Conservation (phyloP, 2,329 filamentous ascomycete genomes). For the Byssothecium circinans region DNA sequence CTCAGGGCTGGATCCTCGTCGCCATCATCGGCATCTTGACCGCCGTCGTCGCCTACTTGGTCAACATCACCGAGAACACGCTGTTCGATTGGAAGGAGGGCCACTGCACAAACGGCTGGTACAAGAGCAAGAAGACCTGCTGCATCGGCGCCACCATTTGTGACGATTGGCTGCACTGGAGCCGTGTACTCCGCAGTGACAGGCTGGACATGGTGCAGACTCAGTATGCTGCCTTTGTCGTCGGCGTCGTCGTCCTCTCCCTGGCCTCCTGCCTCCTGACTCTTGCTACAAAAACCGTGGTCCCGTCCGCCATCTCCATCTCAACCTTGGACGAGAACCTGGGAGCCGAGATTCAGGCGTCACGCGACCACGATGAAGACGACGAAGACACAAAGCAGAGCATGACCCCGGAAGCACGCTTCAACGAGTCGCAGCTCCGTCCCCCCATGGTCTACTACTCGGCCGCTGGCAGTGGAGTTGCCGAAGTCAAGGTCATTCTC, state of each 20-base stretch:
- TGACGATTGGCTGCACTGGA: conserved; percentile 65
- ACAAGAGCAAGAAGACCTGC: conserved; percentile 69
- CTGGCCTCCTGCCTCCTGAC: conserved; percentile 76
- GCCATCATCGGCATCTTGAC: conserved; percentile 86
- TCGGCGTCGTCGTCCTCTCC: conserved; percentile 70
- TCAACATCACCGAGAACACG: conserved; percentile 82
- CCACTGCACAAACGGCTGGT: conserved; percentile 73
- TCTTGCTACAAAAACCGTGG: conserved; percentile 87
- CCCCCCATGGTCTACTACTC: conserved; percentile 93
- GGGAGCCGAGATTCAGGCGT: conserved; percentile 58
- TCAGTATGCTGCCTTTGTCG: conserved; percentile 77
- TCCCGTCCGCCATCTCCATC: conserved; percentile 84
- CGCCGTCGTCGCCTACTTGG: conserved; percentile 81
- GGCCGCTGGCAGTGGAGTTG: conserved; percentile 92
- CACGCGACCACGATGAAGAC: conserved; percentile 49
- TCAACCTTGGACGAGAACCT: conserved; percentile 92
- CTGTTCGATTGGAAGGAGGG: conserved; percentile 92
- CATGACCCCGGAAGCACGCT: conserved; percentile 46
- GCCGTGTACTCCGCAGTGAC: conserved; percentile 58
- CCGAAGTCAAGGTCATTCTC: conserved; percentile 96
- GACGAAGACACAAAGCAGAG: conserved; percentile 46
- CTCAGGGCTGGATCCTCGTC: conserved; percentile 92
- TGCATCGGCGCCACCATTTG: conserved; percentile 60
- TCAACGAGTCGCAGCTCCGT: conserved; percentile 43
- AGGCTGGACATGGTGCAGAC: conserved; percentile 59